Percentiles rank a stretch among this genome's conserved stretches.
phyloP scores from a whole-genome alignment of 2,329 filamentous ascomycete species.

The Mycosphaerella sp. region DNA sequence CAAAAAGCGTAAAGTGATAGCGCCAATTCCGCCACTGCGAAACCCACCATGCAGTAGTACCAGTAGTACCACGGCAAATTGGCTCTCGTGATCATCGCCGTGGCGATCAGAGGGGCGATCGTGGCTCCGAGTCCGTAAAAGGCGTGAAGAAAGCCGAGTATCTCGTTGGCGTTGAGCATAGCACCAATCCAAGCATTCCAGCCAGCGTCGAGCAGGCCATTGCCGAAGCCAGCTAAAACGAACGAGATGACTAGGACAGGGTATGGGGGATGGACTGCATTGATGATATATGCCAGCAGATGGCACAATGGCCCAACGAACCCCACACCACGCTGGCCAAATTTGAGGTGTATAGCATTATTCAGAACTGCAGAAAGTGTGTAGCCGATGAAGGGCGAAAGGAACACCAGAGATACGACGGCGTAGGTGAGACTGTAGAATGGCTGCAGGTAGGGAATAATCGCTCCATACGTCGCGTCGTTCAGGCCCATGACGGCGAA shows the following conservation, averaged over 20 bases:
- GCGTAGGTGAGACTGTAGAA: constrained; percentile 60
- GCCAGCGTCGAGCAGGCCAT: constrained; percentile 59
- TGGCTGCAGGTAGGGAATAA: constrained; percentile 52
- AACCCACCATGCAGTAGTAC: constrained; percentile 67
- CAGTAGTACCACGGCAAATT: constrained; percentile 63
- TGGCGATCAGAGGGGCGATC: constrained; percentile 63
- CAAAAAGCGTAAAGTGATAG: constrained; percentile 56
- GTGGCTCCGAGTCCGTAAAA: constrained; percentile 68
- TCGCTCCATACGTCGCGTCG: constrained; percentile 46
- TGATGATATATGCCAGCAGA: constrained; percentile 58
- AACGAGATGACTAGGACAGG: constrained; percentile 60
- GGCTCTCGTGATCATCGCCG: constrained; percentile 62
- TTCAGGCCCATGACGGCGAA: constrained; percentile 64
- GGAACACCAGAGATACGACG: constrained; percentile 60
- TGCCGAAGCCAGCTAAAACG: constrained; percentile 63
- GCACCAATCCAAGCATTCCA: constrained; percentile 58
- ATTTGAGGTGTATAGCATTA: constrained; percentile 56
- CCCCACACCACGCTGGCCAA: constrained; percentile 67
- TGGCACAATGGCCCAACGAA: constrained; percentile 58
- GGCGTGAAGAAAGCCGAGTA: constrained; percentile 67
- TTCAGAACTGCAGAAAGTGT: constrained; percentile 58
- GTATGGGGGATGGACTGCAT: constrained; percentile 63
- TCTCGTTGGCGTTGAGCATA: constrained; percentile 49
- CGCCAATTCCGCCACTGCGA: constrained; percentile 52
- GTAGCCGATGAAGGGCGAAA: constrained; percentile 62